phyloP scores from a whole-genome alignment of 495 filamentous ascomycete species.

The Penicillium canariense region DNA sequence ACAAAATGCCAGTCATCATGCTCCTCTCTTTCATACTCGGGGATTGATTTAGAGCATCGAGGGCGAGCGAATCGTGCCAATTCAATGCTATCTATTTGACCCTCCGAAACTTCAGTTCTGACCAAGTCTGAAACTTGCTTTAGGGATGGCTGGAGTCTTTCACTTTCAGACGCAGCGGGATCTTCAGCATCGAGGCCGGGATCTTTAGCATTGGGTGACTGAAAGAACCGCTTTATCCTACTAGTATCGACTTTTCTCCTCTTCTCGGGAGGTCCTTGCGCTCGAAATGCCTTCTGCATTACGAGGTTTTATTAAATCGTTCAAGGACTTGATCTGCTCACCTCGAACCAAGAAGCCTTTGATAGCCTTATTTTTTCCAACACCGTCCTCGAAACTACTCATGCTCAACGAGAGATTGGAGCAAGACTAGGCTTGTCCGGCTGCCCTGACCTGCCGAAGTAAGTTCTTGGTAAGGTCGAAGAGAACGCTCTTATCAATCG shows the following conservation, averaged over 20 bases:
- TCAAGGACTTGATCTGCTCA: constrained; percentile 61
- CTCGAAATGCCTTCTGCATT: not conserved
- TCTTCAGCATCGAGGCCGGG: constrained; percentile 14
- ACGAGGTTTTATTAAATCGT: constrained; percentile 12
- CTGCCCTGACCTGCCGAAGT: constrained; percentile 70
- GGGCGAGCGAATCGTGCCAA: constrained; percentile 47
- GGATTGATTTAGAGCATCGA: constrained; percentile 61
- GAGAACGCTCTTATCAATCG: constrained; percentile 68
- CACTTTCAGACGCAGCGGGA: no score
- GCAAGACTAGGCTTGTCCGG: constrained; percentile 84
- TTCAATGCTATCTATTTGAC: not conserved
- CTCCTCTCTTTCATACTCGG: constrained; percentile 59
- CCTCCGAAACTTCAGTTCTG: no score
- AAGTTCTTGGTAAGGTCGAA: constrained; percentile 75
- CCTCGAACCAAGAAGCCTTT: constrained; percentile 79
- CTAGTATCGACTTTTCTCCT: constrained; percentile 34
- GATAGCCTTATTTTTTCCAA: constrained; percentile 80
- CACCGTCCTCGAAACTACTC: constrained; percentile 84
- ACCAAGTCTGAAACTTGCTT: no score
- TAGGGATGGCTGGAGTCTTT: no score
- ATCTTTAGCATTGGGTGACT: constrained; percentile 11
- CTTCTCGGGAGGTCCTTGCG: constrained; percentile 26
- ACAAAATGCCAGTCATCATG: constrained; percentile 98
- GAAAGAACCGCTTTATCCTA: constrained; percentile 38
- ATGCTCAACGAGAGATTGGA: constrained; percentile 80